These are phyloP conservation scores for Pythium coloratum DNA, from an alignment of 352 stramenopile species.

Conservation along the genomic window DNA sequence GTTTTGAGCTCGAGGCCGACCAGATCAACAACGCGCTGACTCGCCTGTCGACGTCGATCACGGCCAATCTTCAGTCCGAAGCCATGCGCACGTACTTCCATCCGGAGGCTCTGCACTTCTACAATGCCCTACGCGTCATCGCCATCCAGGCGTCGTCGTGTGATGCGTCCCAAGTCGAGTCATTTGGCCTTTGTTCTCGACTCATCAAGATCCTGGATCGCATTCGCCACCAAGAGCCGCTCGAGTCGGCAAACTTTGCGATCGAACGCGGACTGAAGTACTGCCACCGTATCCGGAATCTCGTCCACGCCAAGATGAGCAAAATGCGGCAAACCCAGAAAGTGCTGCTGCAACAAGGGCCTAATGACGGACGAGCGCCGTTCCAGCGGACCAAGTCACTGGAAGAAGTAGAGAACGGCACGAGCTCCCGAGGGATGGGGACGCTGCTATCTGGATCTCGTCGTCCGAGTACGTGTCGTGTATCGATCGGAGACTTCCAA, in stretches of 20 bases:
- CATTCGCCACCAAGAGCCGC: constrained; percentile 56
- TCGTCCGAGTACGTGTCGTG: constrained; percentile 46
- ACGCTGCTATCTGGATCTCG: constrained; percentile 13
- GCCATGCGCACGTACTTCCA: constrained; percentile 45
- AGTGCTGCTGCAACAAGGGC: constrained; percentile 62
- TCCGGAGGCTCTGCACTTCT: constrained; percentile 65
- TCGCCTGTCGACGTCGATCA: constrained; percentile 59
- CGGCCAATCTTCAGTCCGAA: constrained; percentile 47
- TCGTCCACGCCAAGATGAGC: constrained; percentile 87
- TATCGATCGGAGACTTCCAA: constrained; percentile 85
- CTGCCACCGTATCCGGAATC: constrained; percentile 52
- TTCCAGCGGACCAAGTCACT: constrained; percentile 83
- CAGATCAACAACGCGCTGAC: constrained; percentile 69
- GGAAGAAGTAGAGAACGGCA: constrained; percentile 54
- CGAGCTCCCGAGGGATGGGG: neutral
- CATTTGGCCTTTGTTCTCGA: constrained; percentile 71
- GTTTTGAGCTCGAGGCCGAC: constrained; percentile 74
- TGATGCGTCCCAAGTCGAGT: constrained; percentile 72
- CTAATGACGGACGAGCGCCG: constrained; percentile 37
- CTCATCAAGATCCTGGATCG: constrained; percentile 80
- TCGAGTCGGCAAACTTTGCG: constrained; percentile 39
- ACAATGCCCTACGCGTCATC: constrained; percentile 64
- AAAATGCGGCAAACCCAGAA: constrained; percentile 86
- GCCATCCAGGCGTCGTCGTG: constrained; percentile 71
- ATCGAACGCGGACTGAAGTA: constrained; percentile 63